A percentile compares a stretch with the other conserved stretches of the same genome.
Evolutionary conservation across 1,139 yeast genomes (phyloP).

Genomic region (Eremothecium gossypii): DNA sequence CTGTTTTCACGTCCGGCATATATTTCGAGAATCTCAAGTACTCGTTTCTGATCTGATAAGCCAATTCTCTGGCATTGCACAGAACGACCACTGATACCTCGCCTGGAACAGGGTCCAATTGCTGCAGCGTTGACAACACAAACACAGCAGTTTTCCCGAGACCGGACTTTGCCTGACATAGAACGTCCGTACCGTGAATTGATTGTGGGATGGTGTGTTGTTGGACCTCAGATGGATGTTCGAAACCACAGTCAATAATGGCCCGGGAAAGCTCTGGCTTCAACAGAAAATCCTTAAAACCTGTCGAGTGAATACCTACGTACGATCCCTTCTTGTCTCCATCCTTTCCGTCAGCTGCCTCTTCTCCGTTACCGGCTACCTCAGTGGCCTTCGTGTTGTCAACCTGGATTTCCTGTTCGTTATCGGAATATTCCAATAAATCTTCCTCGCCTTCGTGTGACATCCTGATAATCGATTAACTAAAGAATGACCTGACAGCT

Average conservation of each 20-base stretch:
- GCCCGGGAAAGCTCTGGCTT: conserved; percentile 97
- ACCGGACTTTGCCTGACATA: conserved; percentile 99
- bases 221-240: conserved; percentile 99
- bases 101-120: conserved; percentile 95
- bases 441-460: conserved; percentile 95
- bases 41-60: conserved; percentile 96
- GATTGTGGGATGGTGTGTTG: conserved; percentile 98
- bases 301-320: conserved; percentile 96
- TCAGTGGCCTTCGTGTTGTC: conserved; percentile 49
- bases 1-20: conserved; percentile 96
- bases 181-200: conserved; percentile 92
- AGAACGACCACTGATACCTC: conserved; percentile 90
- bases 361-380: conserved; percentile 23
- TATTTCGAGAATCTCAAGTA: conserved; percentile 96
- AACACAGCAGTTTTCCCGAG: conserved; percentile 98
- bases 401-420: conserved; percentile 86
- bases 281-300: conserved; percentile 93
- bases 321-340: conserved; percentile 93
- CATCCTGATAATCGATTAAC: conserved; percentile 11
- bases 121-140: conserved; percentile 91
- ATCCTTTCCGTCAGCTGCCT: conserved; percentile 31
- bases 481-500: too few species aligned
- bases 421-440: conserved; percentile 94
- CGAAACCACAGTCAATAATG: conserved; percentile 98
- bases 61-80: conserved; percentile 98